Evolutionary conservation across 176 grass and related monocot genomes (phyloP).

Genomic region (Thinopyrum elongatum): DNA sequence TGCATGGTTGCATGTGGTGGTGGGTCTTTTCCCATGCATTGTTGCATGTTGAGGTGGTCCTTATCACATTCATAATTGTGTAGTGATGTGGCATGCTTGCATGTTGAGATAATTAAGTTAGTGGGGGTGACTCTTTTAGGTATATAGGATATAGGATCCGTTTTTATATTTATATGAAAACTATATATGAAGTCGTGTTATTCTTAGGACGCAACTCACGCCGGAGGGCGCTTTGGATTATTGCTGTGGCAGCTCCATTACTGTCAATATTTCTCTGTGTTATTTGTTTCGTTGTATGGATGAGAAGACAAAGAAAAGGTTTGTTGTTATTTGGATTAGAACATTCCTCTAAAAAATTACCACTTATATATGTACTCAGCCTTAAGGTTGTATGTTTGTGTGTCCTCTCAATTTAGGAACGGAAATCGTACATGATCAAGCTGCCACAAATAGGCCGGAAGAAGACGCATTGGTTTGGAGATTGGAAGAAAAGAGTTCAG

Average conservation of each 20-base stretch:
- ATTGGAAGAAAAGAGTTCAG: constrained; percentile 15
- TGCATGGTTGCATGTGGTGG: no score
- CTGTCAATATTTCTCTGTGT: neutral
- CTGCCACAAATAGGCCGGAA: neutral
- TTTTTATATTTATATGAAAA: neutral
- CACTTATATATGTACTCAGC: neutral
- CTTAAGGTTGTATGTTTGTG: neutral
- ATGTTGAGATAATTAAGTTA: no score
- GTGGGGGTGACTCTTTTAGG: no score
- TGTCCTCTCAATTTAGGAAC: neutral
- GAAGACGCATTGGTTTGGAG: neutral
- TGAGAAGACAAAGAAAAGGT: constrained; percentile 15
- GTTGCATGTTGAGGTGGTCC: no score
- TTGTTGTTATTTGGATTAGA: neutral
- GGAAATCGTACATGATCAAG: neutral
- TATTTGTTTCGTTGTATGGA: neutral
- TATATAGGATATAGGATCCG: neutral
- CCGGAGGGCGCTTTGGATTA: constrained; percentile 10
- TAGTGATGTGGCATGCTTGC: no score
- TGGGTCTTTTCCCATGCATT: no score
- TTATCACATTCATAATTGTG: no score
- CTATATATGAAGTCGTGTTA: neutral
- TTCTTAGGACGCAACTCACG: neutral
- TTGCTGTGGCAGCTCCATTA: neutral
- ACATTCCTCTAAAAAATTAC: neutral